Base-by-base conservation (phyloP, 2,329 filamentous ascomycete species). In the Fusarium odoratissimum region DNA sequence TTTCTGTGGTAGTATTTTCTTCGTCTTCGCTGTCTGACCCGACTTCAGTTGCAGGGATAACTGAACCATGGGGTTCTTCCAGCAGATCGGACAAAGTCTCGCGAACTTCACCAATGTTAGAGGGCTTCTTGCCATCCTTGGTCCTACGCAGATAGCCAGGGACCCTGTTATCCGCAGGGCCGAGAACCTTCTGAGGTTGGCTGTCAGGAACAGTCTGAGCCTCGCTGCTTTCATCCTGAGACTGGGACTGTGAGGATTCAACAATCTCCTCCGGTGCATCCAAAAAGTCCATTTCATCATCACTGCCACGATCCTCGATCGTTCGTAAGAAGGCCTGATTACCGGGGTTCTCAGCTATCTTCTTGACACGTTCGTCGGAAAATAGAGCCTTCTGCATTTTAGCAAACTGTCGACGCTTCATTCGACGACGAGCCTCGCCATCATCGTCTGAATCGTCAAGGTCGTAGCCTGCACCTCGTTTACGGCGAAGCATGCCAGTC, bases 361-460 rank as follows among this genome's bases (percentile, higher is more conserved):
- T 95, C 79, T 93, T 94, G 75, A 99, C 90, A 41, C 94, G 94
- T 81, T 97, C 95, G 77, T 98, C 95, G 30, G 93, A 88, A 51
- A 97, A 89, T 13, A 99, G 87, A 11, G 95, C 93, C 80, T 94
- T 95, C 63, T 95, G 92, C 92, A 97, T 97, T 83, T 94, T 93
- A 40, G 93, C 93, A 81, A 97, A 97, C 78, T 98, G 94, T 42
- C 91, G 89, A 58, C 94, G 92, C 85, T 97, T 97, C 85, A 92
- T 91, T 56, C 94, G 91, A 49, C 93, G 90, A 48, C 91, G 89
- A 35, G 92, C 90, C 77, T 95, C 93, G 23, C 92, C 90, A 71
- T 93, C 94, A 75, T 98, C 95, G 74, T 98, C 95, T 5, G 94
- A 95, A 80, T 98, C 96, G 9, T 94, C 95, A 28, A 97, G 88